These are phyloP conservation scores for Exserohilum rostratum DNA, from an alignment of 2,329 filamentous ascomycete genomes.

Conservation along the genomic window DNA sequence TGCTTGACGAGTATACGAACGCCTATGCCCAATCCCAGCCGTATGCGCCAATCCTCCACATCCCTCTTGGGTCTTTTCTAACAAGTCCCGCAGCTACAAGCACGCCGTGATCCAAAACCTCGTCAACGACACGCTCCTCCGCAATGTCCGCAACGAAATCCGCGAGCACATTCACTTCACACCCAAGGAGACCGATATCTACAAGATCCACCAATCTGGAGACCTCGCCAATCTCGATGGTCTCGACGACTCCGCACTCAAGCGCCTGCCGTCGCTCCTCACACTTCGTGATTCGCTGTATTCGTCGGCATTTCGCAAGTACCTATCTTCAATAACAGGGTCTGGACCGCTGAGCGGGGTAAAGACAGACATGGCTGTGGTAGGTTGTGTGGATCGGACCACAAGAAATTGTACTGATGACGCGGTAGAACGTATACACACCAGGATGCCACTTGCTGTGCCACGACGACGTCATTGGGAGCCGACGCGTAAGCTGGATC, in stretches of 20 bases:
- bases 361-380: constrained; percentile 98
- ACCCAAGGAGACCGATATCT: constrained; percentile 98
- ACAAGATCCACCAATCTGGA: constrained; percentile 98
- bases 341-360: constrained; percentile 86
- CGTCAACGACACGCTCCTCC: constrained; percentile 80
- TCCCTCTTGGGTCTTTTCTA: constrained; percentile 7
- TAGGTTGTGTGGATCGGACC: constrained; percentile 18
- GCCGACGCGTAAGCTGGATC: constrained; percentile 93
- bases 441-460: constrained; percentile 94
- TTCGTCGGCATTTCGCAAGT: constrained; percentile 85
- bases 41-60: constrained; percentile 31
- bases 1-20: constrained; percentile 42
- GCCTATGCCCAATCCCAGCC: constrained; percentile 49
- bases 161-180: constrained; percentile 91
- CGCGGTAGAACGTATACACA: constrained; percentile 79
- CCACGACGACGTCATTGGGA: constrained; percentile 99
- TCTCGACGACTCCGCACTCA: constrained; percentile 82
- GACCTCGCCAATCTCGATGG: constrained; percentile 97
- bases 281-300: constrained; percentile 93
- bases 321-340: constrained; percentile 82
- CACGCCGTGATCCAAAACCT: constrained; percentile 87
- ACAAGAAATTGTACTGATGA: constrained; percentile 17
- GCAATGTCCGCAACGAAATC: constrained; percentile 86
- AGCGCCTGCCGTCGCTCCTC: constrained; percentile 87
- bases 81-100: constrained; percentile 67